phyloP scores from a whole-genome alignment of 441 rosid species.

The Populus hybrid region DNA sequence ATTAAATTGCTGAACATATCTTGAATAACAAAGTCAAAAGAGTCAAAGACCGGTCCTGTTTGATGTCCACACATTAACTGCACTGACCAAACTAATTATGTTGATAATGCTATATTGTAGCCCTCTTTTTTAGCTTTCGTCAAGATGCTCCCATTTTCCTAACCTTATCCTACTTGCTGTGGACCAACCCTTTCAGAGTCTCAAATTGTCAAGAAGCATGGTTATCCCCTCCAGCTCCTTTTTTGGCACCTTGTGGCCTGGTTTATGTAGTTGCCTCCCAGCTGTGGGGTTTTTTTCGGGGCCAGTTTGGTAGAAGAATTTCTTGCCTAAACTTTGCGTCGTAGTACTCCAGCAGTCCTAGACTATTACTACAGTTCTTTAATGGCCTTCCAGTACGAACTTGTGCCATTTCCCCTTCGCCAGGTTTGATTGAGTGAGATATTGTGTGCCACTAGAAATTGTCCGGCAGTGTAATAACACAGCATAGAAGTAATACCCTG shows the following conservation, averaged over 20 bases:
- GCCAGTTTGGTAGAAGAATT: background rate
- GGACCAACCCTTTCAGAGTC: background rate
- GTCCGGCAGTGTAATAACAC: background rate
- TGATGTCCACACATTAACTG: background rate
- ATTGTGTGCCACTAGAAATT: constrained; percentile 1
- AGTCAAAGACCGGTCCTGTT: background rate
- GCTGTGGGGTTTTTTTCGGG: background rate
- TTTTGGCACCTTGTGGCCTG: background rate
- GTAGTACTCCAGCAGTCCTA: background rate
- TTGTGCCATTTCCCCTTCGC: background rate
- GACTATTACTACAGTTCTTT: background rate
- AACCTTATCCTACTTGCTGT: background rate
- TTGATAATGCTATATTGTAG: background rate
- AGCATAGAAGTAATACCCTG: background rate
- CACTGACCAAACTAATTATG: background rate
- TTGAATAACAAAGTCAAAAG: background rate
- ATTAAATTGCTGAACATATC: background rate
- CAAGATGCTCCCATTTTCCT: background rate
- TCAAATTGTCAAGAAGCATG: background rate
- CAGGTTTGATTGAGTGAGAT: background rate
- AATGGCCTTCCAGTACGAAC: background rate
- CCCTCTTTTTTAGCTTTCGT: background rate
- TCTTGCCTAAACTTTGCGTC: background rate
- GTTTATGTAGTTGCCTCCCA: background rate
- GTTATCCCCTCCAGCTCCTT: background rate